Evolutionary conservation across 23 red algal species (phyloP), one percentile per base, ranked within the genome.

Genomic region (Gracilaria domingensis): DNA sequence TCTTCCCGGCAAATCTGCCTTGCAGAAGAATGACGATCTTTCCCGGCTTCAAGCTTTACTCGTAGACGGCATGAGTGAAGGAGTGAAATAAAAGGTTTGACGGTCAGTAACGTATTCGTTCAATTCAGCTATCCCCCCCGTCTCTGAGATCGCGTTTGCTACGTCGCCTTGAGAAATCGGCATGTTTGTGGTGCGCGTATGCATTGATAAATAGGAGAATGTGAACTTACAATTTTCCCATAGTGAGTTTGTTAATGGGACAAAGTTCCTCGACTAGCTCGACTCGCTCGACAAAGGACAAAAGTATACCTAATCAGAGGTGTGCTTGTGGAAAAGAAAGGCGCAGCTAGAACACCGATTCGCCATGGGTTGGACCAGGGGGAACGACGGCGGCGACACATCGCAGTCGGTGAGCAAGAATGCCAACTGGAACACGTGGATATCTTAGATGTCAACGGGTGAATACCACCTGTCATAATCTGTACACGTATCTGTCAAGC

Each of bases 21-120:
- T 85, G 83, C 24, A 95, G 85, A 35, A 99, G 74, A 37, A 99
- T 91, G 33, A 99, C 94, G 48, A 94, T 88, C 93, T 99, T 99
- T 0, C 91, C 94, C 16, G 93, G 82, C 67, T 99, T 99, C 84
- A 99, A 79, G 50, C 93, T 95, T 82, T 81, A 4, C 25, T 8
- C 21, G 29, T n/a, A 4, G 14, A 39, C 20, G 35, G n/a, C n/a
- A 32, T 12, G 17, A 1, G 37, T 1, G 26, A 7, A 65, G 30
- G 64, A 69, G n/a, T 34, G 16, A 17, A 0, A 1, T 0, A 36
- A 14, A 14, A 32, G 1, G 32, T 1, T 3, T 16, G 32, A 24
- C 33, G 64, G 29, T 69, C 64, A 36, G 64, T 36, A 17, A 69
- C 1, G 4, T 69, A 9, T 8, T 34, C 7, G 12, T 55, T 55